Base-by-base conservation (phyloP, 169 alveolate genomes). In the Cryptosporidium canis region DNA sequence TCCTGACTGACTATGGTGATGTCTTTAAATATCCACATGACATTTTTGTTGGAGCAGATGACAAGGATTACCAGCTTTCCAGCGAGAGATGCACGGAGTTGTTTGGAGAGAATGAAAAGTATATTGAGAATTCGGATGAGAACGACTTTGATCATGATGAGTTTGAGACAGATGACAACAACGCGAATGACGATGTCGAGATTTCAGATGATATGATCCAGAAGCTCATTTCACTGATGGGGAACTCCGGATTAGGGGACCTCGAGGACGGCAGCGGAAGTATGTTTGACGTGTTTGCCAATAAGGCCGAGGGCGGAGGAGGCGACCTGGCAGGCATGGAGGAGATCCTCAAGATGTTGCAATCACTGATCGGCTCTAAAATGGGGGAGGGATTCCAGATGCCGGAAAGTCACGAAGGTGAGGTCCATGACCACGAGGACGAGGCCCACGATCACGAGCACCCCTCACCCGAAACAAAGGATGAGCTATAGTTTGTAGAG, bases 241-340 rank as follows among this genome's bases (percentile, higher is more conserved):
- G 87, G 0, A 61, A 58, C 16, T 35, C 63, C n/a, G 87, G 87
- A 24, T 37, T 58, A 21, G 72, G 72, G 9, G 64, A 77, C 11
- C 16, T 77, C 16, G 87, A 55, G 1, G 87, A 77, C 29, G 64
- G 47, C 12, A 39, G 65, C 16, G 68, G 84, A 11, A 70, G 66
- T 12, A 70, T 70, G 84, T 70, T 70, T 70, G 84, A 70, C 33
- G 67, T 70, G 41, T 70, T 70, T 33, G 84, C 84, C 18, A 24
- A 51, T 70, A 70, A 35, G 53, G 87, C 87, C 8, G 77, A 77
- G 24, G 45, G 68, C 24, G 68, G 37, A 4, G 84, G 84, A 3
- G 66, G 64, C n/a, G 84, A 70, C 21, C 64, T 70, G 4, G 84
- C 67, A 29, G 84, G 84, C 16, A 77, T 77, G 87, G 87, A 77